Base-by-base conservation (phyloP, 352 stramenopile species). In the Elongisporangium anandrum region DNA sequence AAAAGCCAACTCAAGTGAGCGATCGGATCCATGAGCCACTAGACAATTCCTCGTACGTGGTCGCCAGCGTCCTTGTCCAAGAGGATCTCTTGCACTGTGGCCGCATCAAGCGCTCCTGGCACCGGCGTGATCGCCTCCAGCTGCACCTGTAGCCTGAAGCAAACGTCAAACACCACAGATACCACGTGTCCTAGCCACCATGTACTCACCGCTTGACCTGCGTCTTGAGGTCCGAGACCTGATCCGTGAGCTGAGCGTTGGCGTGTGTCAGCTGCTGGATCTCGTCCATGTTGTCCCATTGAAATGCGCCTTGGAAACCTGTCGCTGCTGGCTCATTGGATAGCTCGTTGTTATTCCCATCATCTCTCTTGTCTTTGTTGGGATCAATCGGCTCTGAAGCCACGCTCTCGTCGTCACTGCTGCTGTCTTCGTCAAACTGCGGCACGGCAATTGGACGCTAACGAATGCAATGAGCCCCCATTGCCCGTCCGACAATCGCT, bases 191-290 rank as follows among this genome's bases (percentile, higher is more conserved):
- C n/a, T n/a, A 51, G 19, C 50, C 9, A 19, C 20, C 7, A 15
- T 15, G 12, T 17, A 24, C 65, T 50, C 56, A 92, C 81, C 57
- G 54, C 68, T 81, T 87, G 45, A 93, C 61, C 66, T 91, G 81
- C 1, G 68, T 65, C 39, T 86, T 85, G 45, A 88, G 73, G 0
- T 85, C 71, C 4, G 68, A 62, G 4, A 72, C 64, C 29, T 89
- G 70, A 0, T 65, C 65, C 3, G 60, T 63, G n/a, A 90, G 61
- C 50, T 69, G 60, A 3, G 70, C 50, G 58, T 90, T 90, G 19
- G 62, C 49, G 57, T 87, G 82, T n/a, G 80, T 88, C 19, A 90
- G 73, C 19, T 79, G 56, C 66, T 92, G 79, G 20, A 90, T 75
- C 34, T 86, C 75, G 39, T 79, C 57, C 15, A 84, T 67, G 21